These are phyloP conservation scores for Auriscalpium orientale DNA, from an alignment of 768 basidiomycete genomes.

Conservation along the genomic window DNA sequence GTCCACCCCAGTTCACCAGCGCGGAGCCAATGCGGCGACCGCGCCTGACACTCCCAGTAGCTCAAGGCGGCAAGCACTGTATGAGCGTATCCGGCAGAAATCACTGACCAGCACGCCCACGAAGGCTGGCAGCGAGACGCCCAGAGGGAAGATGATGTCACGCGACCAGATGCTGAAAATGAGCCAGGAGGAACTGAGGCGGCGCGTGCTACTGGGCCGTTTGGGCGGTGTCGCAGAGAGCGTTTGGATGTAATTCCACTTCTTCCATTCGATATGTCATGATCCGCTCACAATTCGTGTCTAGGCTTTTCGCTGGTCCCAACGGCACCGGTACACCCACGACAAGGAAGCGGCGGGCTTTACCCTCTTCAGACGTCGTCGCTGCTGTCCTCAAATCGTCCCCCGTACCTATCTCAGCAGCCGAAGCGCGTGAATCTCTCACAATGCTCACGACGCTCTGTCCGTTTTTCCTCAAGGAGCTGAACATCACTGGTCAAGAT, in stretches of 20 bases:
- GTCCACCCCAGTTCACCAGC: constrained; percentile 61
- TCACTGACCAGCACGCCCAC: constrained; percentile 64
- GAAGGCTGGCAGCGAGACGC: constrained; percentile 34
- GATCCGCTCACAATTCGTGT: not conserved
- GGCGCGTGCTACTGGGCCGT: constrained; percentile 69
- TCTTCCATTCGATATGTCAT: not conserved
- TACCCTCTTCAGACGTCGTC: constrained; percentile 60
- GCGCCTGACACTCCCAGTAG: constrained; percentile 63
- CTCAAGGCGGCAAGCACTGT: constrained; percentile 71
- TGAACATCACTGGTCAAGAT: constrained; percentile 51
- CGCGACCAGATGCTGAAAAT: constrained; percentile 64
- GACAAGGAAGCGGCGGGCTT: constrained; percentile 60
- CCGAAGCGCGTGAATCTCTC: constrained; percentile 73
- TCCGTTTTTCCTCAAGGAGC: constrained; percentile 69
- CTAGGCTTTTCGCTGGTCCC: constrained; percentile 69
- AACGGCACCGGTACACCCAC: constrained; percentile 46
- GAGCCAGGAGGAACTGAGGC: constrained; percentile 70
- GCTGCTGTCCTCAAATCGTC: constrained; percentile 73
- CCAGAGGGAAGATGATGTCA: constrained; percentile 45
- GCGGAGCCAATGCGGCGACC: constrained; percentile 45
- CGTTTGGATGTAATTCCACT: constrained; percentile 60
- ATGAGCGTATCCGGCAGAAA: constrained; percentile 70
- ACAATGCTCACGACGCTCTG: constrained; percentile 59
- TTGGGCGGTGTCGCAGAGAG: constrained; percentile 79
- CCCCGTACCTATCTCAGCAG: constrained; percentile 67